Percentiles rank a stretch among this genome's conserved stretches.
phyloP scores from a whole-genome alignment of 1,284 basidiomycete species.

The Ceratobasidium sp. region DNA sequence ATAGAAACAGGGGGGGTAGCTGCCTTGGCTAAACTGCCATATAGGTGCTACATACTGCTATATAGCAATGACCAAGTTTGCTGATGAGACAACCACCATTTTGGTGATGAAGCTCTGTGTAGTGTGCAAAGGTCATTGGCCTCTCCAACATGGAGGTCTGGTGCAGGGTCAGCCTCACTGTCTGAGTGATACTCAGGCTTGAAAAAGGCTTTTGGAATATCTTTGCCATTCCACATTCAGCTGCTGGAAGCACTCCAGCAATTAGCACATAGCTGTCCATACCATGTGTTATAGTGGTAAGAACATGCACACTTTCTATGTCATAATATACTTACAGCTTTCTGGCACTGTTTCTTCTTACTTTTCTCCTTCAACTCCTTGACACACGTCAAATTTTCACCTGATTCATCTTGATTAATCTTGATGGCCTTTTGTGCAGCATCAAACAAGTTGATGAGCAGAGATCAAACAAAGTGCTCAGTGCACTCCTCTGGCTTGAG shows the following conservation, averaged over 20 bases:
- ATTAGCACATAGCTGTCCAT: neutral
- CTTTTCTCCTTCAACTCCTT: neutral
- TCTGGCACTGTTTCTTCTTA: neutral
- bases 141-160: neutral
- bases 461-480: no score
- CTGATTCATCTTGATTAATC: neutral
- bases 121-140: neutral
- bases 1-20: no score
- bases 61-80: no score
- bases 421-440: neutral
- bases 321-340: neutral
- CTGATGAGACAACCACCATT: no score
- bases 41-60: no score
- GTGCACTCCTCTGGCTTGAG: neutral
- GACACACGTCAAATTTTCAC: neutral
- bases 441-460: conserved; percentile 1
- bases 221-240: neutral
- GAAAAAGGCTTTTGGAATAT: neutral
- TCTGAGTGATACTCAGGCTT: neutral
- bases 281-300: neutral
- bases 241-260: neutral
- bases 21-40: no score
- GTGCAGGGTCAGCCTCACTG: neutral
- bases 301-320: neutral
- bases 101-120: neutral